These are phyloP conservation scores for Raddia guianensis DNA, from an alignment of 176 grass and related monocot genomes.

Conservation along the genomic window DNA sequence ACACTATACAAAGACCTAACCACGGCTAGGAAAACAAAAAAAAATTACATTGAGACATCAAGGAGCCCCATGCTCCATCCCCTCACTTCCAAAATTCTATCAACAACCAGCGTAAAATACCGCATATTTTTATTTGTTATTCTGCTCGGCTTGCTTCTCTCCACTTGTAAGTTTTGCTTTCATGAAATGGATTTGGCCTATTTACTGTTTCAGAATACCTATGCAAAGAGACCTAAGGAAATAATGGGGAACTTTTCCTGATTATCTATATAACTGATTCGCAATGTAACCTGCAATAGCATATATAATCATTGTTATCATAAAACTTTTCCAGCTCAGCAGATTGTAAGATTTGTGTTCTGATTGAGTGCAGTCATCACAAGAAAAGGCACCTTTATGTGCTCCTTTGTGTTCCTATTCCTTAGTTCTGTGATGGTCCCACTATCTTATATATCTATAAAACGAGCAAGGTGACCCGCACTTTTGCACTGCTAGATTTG, in stretches of 20 bases:
- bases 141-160: conserved; percentile 31
- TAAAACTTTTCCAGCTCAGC: conserved; percentile 38
- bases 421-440: conserved; percentile 37
- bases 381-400: conserved; percentile 37
- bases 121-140: conserved; percentile 22
- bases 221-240: conserved; percentile 29
- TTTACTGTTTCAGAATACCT: conserved; percentile 36
- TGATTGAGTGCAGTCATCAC: conserved; percentile 36
- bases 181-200: conserved; percentile 38
- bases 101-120: not conserved
- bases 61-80: too few relatives aligned
- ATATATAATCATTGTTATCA: conserved; percentile 27
- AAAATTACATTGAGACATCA: too few relatives aligned
- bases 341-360: conserved; percentile 34
- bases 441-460: conserved; percentile 22
- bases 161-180: conserved; percentile 43
- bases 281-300: conserved; percentile 27
- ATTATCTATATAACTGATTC: conserved; percentile 12
- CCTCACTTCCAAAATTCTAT: too few relatives aligned
- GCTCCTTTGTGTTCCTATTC: conserved; percentile 38
- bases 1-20: too few relatives aligned
- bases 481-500: too few relatives aligned
- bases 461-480: too few relatives aligned
- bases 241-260: not conserved
- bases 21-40: too few relatives aligned